phyloP scores from a whole-genome alignment of 73 alveolate species.

The Chromera velia region DNA sequence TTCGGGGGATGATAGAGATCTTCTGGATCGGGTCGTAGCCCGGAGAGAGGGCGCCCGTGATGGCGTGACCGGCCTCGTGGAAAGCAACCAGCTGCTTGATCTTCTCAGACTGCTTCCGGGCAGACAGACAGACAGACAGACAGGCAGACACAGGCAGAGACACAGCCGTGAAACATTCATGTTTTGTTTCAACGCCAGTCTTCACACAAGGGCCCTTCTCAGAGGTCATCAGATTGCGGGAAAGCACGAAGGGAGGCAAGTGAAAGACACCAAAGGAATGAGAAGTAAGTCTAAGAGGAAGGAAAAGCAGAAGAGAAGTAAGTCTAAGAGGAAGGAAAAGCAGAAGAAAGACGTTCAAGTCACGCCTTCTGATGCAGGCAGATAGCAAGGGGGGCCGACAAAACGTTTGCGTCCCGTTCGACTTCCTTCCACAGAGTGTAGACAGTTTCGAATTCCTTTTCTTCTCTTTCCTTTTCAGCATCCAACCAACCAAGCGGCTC shows the following conservation, averaged over 20 bases:
- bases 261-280: not conserved
- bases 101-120: conserved; percentile 15
- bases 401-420: not conserved
- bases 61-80: conserved; percentile 90
- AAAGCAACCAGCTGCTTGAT: conserved; percentile 68
- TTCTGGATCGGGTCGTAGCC: conserved; percentile 43
- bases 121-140: no score
- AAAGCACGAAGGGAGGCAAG: not conserved
- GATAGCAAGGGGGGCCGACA: not conserved
- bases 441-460: not conserved
- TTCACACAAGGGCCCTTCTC: conserved; percentile 25
- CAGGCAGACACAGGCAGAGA: not conserved
- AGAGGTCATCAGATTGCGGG: not conserved
- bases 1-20: conserved; percentile 35
- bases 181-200: conserved; percentile 21
- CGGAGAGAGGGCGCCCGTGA: conserved; percentile 45
- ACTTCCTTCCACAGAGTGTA: not conserved
- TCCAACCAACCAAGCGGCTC: no score
- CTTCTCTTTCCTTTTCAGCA: not conserved
- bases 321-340: conserved; percentile 1
- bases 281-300: no score
- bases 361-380: not conserved
- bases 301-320: no score
- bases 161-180: not conserved
- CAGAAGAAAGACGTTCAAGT: not conserved